Percentiles rank a stretch among this genome's conserved stretches.
phyloP scores from a whole-genome alignment of 345 rosid species.

The Anacardium occidentale region DNA sequence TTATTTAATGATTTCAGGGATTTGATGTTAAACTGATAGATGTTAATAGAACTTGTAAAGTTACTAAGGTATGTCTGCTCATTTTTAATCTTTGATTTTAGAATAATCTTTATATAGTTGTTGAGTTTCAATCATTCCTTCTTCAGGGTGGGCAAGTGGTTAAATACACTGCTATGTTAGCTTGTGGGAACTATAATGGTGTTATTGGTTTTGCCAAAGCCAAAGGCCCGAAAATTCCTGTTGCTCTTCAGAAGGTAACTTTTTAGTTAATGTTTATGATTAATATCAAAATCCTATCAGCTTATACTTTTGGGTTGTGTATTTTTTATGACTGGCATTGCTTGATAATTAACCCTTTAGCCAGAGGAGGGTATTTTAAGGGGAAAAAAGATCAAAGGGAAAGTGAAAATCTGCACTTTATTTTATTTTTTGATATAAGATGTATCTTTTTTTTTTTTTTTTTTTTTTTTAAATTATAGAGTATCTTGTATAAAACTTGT shows the following conservation, averaged over 20 bases:
- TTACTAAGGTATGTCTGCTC: conserved; percentile 67
- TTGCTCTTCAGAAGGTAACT: conserved; percentile 87
- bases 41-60: conserved; percentile 86
- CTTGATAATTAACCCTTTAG: not conserved
- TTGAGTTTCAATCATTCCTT: conserved; percentile 21
- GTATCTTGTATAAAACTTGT: not conserved
- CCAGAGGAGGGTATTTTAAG: not conserved
- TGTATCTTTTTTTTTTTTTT: not conserved
- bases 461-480: no score
- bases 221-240: conserved; percentile 66
- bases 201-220: conserved; percentile 90
- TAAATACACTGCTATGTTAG: conserved; percentile 77
- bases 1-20: conserved; percentile 54
- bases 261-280: not conserved
- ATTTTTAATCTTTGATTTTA: conserved; percentile 8
- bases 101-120: conserved; percentile 3
- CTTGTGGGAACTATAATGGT: conserved; percentile 91
- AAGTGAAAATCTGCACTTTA: not conserved
- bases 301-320: not conserved
- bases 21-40: conserved; percentile 83
- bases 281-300: not conserved
- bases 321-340: not conserved
- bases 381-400: not conserved
- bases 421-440: not conserved
- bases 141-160: conserved; percentile 72